Evolutionary conservation across 2,329 filamentous ascomycete genomes (phyloP).

Genomic region (Colletotrichum trifolii): DNA sequence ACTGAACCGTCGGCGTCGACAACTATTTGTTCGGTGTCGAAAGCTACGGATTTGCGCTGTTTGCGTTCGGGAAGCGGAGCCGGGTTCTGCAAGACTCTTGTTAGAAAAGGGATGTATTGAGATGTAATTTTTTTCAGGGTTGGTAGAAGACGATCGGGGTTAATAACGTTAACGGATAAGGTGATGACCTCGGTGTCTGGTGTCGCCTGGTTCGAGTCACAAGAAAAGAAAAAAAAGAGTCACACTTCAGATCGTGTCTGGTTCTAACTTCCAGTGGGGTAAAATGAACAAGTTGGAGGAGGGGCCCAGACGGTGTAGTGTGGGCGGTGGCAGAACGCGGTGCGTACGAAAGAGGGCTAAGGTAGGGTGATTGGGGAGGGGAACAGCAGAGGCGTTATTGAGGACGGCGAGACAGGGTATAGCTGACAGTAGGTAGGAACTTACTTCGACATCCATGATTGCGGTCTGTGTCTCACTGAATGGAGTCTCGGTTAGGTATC

Average conservation of each 20-base stretch:
- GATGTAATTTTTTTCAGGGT: neutral
- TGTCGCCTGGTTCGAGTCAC: conserved; percentile 29
- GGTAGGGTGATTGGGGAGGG: conserved; percentile 30
- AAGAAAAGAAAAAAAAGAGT: conserved; percentile 21
- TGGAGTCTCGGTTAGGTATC: conserved; percentile 35
- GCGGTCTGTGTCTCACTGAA: conserved; percentile 36
- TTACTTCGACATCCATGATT: conserved; percentile 49
- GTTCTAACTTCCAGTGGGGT: conserved; percentile 33
- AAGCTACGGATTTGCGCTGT: conserved; percentile 92
- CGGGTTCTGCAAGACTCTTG: conserved; percentile 30
- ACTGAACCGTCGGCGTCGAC: conserved; percentile 92
- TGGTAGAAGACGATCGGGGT: neutral
- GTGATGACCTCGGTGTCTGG: conserved; percentile 10
- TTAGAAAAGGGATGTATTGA: conserved; percentile 16
- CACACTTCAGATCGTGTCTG: conserved; percentile 31
- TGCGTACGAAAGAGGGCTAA: conserved; percentile 34
- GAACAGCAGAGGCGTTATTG: conserved; percentile 7
- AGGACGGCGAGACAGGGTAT: no score
- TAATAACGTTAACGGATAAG: conserved; percentile 20
- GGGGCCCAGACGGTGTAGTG: conserved; percentile 26
- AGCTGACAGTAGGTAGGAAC: conserved; percentile 34
- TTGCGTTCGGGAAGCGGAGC: conserved; percentile 65
- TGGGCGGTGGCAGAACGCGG: conserved; percentile 28
- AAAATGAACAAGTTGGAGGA: conserved; percentile 29
- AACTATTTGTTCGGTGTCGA: conserved; percentile 87